Evolutionary conservation across 805 yeast genomes (phyloP), one percentile per base, ranked within the genome.

Genomic region (Ascoidea asiatica): DNA sequence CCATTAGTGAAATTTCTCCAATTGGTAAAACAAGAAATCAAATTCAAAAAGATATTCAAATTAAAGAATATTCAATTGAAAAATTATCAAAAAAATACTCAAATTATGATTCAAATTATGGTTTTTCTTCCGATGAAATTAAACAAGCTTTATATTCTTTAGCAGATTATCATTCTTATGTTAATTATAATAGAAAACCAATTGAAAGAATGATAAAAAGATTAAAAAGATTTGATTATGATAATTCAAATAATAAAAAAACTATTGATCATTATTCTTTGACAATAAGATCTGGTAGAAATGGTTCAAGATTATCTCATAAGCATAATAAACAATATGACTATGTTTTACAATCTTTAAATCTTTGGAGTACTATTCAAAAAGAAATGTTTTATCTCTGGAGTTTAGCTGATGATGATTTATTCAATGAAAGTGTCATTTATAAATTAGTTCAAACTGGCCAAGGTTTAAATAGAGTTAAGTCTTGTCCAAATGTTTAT

Each of bases 401-500:
- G 94, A 77, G 75, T 36, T 67, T 79, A 35, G 87, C 90, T 0
- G 94, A 83, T 55, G 73, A 72, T 38, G 92, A 84, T 56, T 62
- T 83, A 44, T 73, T 79, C 52, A 68, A 75, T 48, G 73, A 75
- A 4, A 54, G 61, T 5, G 54, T 55, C n/a, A 63, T 65, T 20
- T 83, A 84, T 54, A 70, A 70, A 49, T 61, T 83, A 21, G 66
- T 75, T 5, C 80, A 82, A 43, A 83, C 92, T 0, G 94, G 92
- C 2, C 94, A 83, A 60, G 94, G 94, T 23, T 64, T 84, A 21
- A 81, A 83, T 56, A 71, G 94, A 51, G 74, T 83, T 44, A 84
- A 84, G 59, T 59, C 83, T 2, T 81, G 89, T 52, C 92, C 92
- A 1, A 62, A 70, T 7, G 69, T 83, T 23, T 70, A 77, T 58